A percentile compares a stretch with the other conserved stretches of the same genome.
phyloP scores from a whole-genome alignment of 352 stramenopile species.

The Globisporangium yorkense region DNA sequence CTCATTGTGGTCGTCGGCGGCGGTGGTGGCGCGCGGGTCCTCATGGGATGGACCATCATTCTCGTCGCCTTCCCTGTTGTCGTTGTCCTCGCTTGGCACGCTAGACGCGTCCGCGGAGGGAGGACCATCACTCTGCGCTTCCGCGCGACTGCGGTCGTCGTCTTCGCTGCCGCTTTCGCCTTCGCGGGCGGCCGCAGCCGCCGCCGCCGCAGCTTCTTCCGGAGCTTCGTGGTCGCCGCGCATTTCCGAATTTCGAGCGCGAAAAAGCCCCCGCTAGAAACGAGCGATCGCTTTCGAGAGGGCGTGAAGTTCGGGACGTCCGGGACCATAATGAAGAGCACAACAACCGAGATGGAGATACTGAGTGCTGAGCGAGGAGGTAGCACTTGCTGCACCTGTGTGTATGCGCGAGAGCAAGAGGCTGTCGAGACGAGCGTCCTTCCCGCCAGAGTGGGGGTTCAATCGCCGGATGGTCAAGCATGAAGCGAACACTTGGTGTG shows the following conservation, averaged over 20 bases:
- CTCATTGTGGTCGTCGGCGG: neutral
- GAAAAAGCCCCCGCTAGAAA: neutral
- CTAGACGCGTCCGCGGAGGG: neutral
- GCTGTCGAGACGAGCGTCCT: too few species aligned
- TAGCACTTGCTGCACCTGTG: too few species aligned
- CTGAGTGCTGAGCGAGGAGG: too few species aligned
- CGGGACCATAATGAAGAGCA: too few species aligned
- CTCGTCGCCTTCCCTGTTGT: neutral
- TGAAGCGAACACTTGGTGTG: too few species aligned
- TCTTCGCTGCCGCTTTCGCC: neutral
- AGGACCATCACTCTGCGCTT: neutral
- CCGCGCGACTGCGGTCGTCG: neutral
- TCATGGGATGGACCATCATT: neutral
- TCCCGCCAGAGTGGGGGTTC: too few species aligned
- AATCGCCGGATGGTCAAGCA: too few species aligned
- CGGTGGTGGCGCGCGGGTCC: neutral
- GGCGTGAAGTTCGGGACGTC: too few species aligned
- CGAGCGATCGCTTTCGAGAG: too few species aligned
- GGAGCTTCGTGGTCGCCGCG: neutral
- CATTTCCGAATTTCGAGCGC: neutral
- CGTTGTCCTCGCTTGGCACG: neutral
- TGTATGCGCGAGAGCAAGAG: too few species aligned
- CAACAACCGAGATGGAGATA: too few species aligned
- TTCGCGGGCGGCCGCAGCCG: neutral
- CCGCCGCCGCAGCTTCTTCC: neutral